Base-by-base conservation (phyloP, 306 rosid genomes). In the Vicia sativa region DNA sequence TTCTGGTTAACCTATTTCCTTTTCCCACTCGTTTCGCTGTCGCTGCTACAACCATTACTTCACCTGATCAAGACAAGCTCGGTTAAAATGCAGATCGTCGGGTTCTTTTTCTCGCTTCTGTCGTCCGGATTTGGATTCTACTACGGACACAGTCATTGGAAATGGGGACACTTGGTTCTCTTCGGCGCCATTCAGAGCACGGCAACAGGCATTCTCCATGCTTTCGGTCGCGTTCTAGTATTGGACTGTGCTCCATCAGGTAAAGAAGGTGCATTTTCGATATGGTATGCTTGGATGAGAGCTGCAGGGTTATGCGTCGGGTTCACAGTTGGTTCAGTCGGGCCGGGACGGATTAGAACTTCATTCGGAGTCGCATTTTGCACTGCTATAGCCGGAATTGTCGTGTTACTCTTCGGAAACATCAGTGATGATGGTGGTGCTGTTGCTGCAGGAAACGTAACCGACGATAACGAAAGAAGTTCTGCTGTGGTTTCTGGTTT, bases 1-100 rank as follows among this genome's bases (percentile, higher is more conserved):
- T 76, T 87, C 60, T 92, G 92, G 92, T 65, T 92, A 12, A 81
- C 77, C 6, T 92, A 92, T 56, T 92, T 92, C 79, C 82, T 89
- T 4, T 72, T 87, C 62, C 96, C 98, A 23, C 29, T 89, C 3
- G 8, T 89, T 38, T 92, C 91, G 0, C 70, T 92, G 15, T 91
- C 95, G 8, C 35, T 87, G 1, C 61, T 86, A 6, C 96, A 89
- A 63, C 91, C 87, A 2, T 9, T 92, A 42, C 81, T 86, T 62
- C 75, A 67, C 14, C n/a, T 79, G n/a, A 42, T 87, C 12, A 83
- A 71, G 72, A 68, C 78, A 8, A 78, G 82, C 54, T 83, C 98
- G 0, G 87, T 83, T 26, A 89, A 85, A 63, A 86, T 92, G 96
- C 96, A 87, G 18, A 58, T 87, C 1, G 80, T 92, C 6, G 98